phyloP scores from a whole-genome alignment of 1,284 basidiomycete species.

The Ganoderma sinense region DNA sequence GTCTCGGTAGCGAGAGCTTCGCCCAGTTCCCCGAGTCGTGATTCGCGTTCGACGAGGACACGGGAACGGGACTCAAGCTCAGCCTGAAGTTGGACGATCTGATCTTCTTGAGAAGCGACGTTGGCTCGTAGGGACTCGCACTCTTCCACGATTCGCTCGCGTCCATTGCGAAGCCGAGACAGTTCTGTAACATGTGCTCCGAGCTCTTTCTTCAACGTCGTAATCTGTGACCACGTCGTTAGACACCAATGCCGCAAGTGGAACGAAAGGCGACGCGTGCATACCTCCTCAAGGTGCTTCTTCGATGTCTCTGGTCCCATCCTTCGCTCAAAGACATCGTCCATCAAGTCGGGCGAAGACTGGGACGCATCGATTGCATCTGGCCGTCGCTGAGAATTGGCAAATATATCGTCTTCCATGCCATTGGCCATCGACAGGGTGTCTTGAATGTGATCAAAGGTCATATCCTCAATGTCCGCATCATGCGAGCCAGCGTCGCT shows the following conservation, averaged over 20 bases:
- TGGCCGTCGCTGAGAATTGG: neutral
- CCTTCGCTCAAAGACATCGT: neutral
- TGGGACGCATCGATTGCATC: slow-evolving; percentile 20
- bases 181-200: slow-evolving; percentile 18
- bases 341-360: slow-evolving; percentile 16
- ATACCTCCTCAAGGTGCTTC: slow-evolving; percentile 6
- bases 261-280: neutral
- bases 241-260: neutral
- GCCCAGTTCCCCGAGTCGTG: slow-evolving; percentile 8
- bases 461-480: slow-evolving; percentile 20
- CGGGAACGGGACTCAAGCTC: slow-evolving; percentile 13
- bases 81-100: slow-evolving; percentile 12
- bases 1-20: slow-evolving; percentile 1
- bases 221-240: slow-evolving; percentile 7
- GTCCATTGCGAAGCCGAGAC: slow-evolving; percentile 17
- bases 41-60: slow-evolving; percentile 13
- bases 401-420: slow-evolving; percentile 4
- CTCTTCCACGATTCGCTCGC: slow-evolving; percentile 19
- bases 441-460: slow-evolving; percentile 17
- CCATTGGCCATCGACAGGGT: neutral
- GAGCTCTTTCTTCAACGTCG: slow-evolving; percentile 13
- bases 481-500: slow-evolving; percentile 41
- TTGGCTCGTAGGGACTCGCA: slow-evolving; percentile 15
- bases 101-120: slow-evolving; percentile 19
- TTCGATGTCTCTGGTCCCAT: neutral